Percentiles rank a stretch among this genome's conserved stretches.
Evolutionary conservation across 2,329 filamentous ascomycete species (phyloP).

Genomic region (Cladosporium sp.): DNA sequence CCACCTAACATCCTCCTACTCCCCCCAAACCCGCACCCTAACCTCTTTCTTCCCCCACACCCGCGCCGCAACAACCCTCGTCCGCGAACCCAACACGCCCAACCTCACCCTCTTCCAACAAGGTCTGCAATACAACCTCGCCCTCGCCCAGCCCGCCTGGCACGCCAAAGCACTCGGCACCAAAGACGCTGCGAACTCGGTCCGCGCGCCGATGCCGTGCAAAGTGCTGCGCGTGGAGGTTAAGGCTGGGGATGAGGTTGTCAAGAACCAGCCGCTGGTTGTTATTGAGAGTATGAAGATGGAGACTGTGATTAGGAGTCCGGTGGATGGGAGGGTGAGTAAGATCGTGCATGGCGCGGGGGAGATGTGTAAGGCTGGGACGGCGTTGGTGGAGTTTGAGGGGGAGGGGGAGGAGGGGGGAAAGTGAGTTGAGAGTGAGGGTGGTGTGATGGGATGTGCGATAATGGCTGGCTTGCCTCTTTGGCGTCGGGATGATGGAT

Average conservation of each 20-base stretch:
- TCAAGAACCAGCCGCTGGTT: conserved; percentile 82
- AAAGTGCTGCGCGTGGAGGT: conserved; percentile 93
- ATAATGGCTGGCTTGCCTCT: not conserved
- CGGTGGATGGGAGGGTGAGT: conserved; percentile 48
- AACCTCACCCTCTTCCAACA: conserved; percentile 70
- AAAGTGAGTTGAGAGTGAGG: conserved; percentile 11
- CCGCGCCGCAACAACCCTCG: conserved; percentile 75
- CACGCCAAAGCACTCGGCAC: conserved; percentile 82
- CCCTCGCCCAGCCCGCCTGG: conserved; percentile 67
- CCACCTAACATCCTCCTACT: conserved; percentile 48
- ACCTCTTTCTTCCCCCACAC: conserved; percentile 80
- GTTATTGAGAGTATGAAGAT: conserved; percentile 63
- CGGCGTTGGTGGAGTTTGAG: conserved; percentile 47
- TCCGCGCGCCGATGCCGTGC: conserved; percentile 94
- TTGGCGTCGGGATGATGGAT: not conserved
- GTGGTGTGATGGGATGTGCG: not conserved
- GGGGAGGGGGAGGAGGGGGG: conserved; percentile 36
- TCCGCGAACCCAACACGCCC: conserved; percentile 62
- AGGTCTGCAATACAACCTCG: conserved; percentile 59
- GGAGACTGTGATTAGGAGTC: conserved; percentile 56
- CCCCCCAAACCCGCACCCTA: conserved; percentile 52
- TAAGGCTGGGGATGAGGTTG: conserved; percentile 74
- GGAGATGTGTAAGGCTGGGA: conserved; percentile 49
- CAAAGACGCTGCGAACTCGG: conserved; percentile 77
- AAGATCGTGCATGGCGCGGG: conserved; percentile 52